Evolutionary conservation across 176 grass and related monocot species (phyloP).

Genomic region (Dactylis glomerata): DNA sequence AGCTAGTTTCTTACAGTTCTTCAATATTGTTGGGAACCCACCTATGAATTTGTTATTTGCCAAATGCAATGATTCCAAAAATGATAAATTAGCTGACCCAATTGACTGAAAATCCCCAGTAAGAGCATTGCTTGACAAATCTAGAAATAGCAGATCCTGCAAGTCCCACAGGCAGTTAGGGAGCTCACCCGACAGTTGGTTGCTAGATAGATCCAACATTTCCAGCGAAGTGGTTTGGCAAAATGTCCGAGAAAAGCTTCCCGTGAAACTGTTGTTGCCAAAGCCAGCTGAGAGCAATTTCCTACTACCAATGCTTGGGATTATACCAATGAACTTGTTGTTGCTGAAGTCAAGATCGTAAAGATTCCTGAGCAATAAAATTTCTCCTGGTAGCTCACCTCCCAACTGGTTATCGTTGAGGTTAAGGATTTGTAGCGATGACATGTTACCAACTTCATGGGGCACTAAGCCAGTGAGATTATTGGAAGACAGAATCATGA

Average conservation of each 20-base stretch:
- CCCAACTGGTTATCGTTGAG: constrained; percentile 43
- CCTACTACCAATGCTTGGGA: constrained; percentile 8
- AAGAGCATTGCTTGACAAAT: constrained; percentile 33
- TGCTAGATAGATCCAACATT: constrained; percentile 38
- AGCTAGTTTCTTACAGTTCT: constrained; percentile 17
- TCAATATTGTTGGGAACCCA: constrained; percentile 23
- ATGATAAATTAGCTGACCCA: not conserved
- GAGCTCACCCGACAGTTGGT: constrained; percentile 36
- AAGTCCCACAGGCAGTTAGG: constrained; percentile 31
- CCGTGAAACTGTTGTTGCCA: not conserved
- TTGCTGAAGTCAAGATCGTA: not conserved
- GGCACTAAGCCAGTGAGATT: constrained; percentile 46
- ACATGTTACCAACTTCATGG: constrained; percentile 33
- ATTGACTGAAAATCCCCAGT: not conserved
- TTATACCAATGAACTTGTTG: constrained; percentile 24
- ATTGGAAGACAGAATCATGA: constrained; percentile 31
- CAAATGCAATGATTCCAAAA: constrained; percentile 32
- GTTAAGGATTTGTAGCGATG: constrained; percentile 14
- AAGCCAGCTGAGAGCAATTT: not conserved
- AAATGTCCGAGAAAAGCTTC: not conserved
- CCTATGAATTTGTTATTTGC: constrained; percentile 28
- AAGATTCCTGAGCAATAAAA: constrained; percentile 25
- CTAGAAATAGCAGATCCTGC: constrained; percentile 1
- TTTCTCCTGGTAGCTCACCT: constrained; percentile 35
- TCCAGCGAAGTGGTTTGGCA: not conserved